Evolutionary conservation across 192 early-diverging fungal species (phyloP), one percentile per base, ranked within the genome.

Genomic region (Kickxella alabastrina): DNA sequence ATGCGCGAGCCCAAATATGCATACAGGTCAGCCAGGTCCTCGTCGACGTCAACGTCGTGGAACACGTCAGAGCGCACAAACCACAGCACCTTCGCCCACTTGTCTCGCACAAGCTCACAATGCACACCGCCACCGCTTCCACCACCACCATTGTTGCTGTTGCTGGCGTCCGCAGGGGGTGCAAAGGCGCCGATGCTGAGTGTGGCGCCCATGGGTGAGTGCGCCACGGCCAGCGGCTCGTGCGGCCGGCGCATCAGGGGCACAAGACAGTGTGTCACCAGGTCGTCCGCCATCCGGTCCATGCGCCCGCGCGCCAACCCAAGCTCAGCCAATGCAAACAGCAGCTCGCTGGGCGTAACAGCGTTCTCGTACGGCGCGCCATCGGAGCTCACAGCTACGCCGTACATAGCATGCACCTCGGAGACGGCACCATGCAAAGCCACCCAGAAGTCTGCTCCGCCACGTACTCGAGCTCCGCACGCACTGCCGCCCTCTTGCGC

Each of bases 21-120:
- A 41, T 59, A 59, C 1, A 75, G n/a, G 1, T 59, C 71, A 0
- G 54, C 14, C 22, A 63, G 59, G 47, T 75, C 71, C 17, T 75
- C 71, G 19, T 34, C 59, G 8, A 60, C 32, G 22, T 58, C 57
- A 26, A 70, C 49, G 26, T 66, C 71, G 43, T 58, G 55, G 43
- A 75, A 75, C 46, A 75, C 40, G 31, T 66, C 59, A 23, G 57
- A 50, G 34, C 59, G 64, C 36, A 75, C 43, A 51, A 75, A 75
- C 13, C 17, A 25, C 34, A 75, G 42, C 12, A 67, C 64, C 17
- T 36, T 37, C 21, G 53, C 48, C 64, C 71, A 75, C 35, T 56
- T 62, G 22, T 58, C 59, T n/a, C 52, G 55, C 29, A 75, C 59
- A 17, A 52, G 26, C 31, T n/a, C 48, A 22, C 58, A 62, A n/a